Base-by-base conservation (phyloP, 139 green algal species). In the Limnomonas spitsbergensis region DNA sequence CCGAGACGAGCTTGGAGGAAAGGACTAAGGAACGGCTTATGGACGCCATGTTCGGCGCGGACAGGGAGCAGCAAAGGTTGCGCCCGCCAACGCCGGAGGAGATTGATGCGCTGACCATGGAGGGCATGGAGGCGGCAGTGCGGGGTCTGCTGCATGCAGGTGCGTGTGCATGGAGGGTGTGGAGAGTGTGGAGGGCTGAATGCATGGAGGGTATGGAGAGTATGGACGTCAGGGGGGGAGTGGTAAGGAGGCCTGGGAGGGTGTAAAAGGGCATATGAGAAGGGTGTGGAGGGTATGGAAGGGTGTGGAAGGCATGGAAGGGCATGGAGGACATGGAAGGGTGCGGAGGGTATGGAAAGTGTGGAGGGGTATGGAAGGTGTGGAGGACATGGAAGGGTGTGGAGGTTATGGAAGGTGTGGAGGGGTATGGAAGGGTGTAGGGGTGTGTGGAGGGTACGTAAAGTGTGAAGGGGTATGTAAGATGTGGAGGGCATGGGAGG, bases 1-100 rank as follows among this genome's bases (percentile, higher is more conserved):
- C 24, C 9, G 9, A 72, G 61, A 98, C 97, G 89, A 89, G 79
- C 53, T 87, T 99, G 73, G 96, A 99, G 83, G 83, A 92, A 4
- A 86, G 91, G 47, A 97, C 92, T 2, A 81, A 82, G n/a, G 90
- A 94, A 74, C 90, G 89, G 66, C 87, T 98, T 69, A 88, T 97
- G 84, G 66, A 80, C n/a, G 81, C 88, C 42, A 97, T 98, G 92
- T 70, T 98, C 40, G 91, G 91, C 0, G 69, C 86, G 26, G 91
- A 95, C 82, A n/a, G n/a, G n/a, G 20, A 20, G 20, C 73, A 88
- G 53, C 77, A 90, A 71, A 86, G 92, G 38, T 94, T 97, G 83
- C 82, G 93, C 29, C 94, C 98, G 69, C 87, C 93, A 2, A 86
- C 71, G 0, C 84, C 90, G 4, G 90, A 96, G 77, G 92, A 94